These are phyloP conservation scores for Pleochaeta shiraiana DNA, from an alignment of 2,329 filamentous ascomycete species.

Conservation along the genomic window DNA sequence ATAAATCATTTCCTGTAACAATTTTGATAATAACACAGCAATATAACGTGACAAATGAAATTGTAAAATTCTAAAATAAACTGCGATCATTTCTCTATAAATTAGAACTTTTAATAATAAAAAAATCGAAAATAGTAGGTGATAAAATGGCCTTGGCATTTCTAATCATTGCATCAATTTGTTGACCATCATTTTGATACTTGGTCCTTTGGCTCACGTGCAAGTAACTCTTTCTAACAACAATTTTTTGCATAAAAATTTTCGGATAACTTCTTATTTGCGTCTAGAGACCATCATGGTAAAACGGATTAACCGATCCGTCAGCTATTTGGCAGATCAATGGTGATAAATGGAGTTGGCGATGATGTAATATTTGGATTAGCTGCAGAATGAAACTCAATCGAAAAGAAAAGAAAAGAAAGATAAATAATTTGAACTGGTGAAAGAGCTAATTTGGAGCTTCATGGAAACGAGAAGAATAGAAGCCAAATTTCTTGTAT, in stretches of 20 bases:
- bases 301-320: not conserved
- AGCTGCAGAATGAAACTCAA: not conserved
- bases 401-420: no score
- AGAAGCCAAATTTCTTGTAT: not conserved
- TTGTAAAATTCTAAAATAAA: no score
- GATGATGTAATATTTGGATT: not conserved
- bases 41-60: no score
- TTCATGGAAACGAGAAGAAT: not conserved
- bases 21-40: no score
- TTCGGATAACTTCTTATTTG: not conserved
- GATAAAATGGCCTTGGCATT: no score
- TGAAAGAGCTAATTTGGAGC: not conserved
- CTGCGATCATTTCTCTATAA: no score
- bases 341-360: not conserved
- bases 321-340: not conserved
- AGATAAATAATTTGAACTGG: no score
- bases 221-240: not conserved
- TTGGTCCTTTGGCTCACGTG: not conserved
- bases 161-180: no score
- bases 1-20: no score
- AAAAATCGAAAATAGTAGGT: no score
- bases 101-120: no score
- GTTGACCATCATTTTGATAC: not conserved
- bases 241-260: not conserved
- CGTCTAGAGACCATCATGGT: not conserved